Evolutionary conservation across 169 alveolate genomes (phyloP), one percentile per base, ranked within the genome.

Genomic region (Plasmodium yoelii): DNA sequence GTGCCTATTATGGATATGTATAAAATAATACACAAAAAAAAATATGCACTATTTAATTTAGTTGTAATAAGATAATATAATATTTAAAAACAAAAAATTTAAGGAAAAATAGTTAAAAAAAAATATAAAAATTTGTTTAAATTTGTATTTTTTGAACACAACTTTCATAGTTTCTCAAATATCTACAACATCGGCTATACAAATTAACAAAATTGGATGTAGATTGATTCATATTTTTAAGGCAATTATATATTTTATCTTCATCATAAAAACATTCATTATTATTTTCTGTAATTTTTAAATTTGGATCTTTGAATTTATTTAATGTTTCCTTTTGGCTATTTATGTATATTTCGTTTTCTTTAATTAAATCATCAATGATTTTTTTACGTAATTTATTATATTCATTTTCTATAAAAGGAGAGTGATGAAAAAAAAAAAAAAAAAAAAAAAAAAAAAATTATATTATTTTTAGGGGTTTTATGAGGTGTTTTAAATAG

Each of bases 201-300:
- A 69, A 82, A 60, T 82, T 82, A 55, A 82, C 69, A 67, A 82
- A 82, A 12, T 47, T 47, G 13, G 84, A 46, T 6, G 90, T 82
- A 22, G 90, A 82, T 57, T 67, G 73, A 55, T 65, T 82, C 90
- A 82, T 82, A 34, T 67, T 60, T 82, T 82, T 82, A 22, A 82
- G 65, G 42, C 90, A 82, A 2, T 82, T 55, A 82, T 46, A 82
- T 67, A 82, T 82, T 67, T 67, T 82, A 47, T 67, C 42, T 82
- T 82, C 90, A 82, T 67, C 63, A 46, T 56, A 5, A 19, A 53
- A 65, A 39, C 90, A 82, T 68, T 82, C 61, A 59, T 49, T 82
- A 39, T 57, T 65, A n/a, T 60, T 82, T 82, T 53, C 73, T 22
- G 64, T 22, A 46, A 56, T 44, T n/a, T 15, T 63, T 28, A 75